These are phyloP conservation scores for Aspergillus aculeatinus DNA, from an alignment of 2,329 filamentous ascomycete species.

Conservation along the genomic window DNA sequence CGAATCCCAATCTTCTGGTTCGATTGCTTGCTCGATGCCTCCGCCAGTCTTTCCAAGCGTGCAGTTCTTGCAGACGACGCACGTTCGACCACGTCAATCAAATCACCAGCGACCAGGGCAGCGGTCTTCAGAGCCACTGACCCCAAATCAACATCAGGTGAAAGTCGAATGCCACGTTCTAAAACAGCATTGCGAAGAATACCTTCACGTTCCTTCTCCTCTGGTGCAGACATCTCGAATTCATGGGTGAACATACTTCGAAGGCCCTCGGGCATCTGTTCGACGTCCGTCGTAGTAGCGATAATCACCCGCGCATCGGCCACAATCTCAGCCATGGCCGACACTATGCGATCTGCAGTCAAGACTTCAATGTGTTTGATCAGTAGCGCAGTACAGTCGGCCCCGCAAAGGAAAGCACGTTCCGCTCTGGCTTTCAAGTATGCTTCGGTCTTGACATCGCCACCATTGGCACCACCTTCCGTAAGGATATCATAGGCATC, in stretches of 20 bases:
- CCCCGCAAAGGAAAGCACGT: conserved; percentile 81
- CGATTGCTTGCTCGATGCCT: conserved; percentile 30
- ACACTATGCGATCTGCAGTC: conserved; percentile 84
- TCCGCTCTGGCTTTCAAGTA: conserved; percentile 85
- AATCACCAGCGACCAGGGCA: conserved; percentile 87
- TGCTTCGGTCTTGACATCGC: conserved; percentile 91
- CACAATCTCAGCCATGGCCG: conserved; percentile 79
- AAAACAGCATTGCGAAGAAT: conserved; percentile 78
- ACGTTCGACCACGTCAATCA: conserved; percentile 91
- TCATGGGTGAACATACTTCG: conserved; percentile 93
- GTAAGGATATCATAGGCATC: conserved; percentile 92
- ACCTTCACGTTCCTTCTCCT: conserved; percentile 86
- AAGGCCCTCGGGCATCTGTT: conserved; percentile 88
- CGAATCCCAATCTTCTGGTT: conserved; percentile 59
- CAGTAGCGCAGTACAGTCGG: conserved; percentile 79
- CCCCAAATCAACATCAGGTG: conserved; percentile 78
- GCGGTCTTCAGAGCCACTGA: conserved; percentile 92
- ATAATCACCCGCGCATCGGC: conserved; percentile 78
- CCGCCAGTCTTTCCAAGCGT: conserved; percentile 72
- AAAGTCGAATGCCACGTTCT: conserved; percentile 72
- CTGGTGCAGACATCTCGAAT: conserved; percentile 86
- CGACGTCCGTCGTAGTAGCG: conserved; percentile 91
- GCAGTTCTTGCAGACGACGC: conserved; percentile 74
- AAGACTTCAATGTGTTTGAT: conserved; percentile 87
- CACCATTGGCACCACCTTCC: conserved; percentile 81